These are phyloP conservation scores for Tuber calosporum DNA, from an alignment of 495 filamentous ascomycete genomes.

Conservation along the genomic window DNA sequence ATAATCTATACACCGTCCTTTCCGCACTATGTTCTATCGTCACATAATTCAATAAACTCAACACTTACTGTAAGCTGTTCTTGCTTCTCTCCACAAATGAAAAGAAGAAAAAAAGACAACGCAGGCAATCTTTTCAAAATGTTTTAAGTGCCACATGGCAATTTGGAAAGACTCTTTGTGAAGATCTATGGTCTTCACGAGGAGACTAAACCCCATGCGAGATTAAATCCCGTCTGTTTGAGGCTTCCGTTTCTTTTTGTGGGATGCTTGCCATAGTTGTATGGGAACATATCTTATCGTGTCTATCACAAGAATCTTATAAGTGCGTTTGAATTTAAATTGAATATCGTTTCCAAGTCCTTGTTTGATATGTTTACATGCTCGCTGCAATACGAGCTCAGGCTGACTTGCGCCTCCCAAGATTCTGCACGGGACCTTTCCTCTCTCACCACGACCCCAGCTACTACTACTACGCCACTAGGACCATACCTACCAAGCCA, in stretches of 20 bases:
- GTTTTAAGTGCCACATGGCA: background rate
- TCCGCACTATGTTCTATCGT: background rate
- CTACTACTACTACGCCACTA: background rate
- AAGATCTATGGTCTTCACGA: background rate
- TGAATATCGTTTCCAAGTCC: background rate
- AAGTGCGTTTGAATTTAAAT: background rate
- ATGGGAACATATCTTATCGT: slow-evolving; percentile 11
- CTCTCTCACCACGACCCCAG: background rate
- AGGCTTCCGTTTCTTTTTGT: slow-evolving; percentile 33
- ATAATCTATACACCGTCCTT: background rate
- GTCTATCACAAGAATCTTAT: background rate
- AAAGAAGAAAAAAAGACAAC: background rate
- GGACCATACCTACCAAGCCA: background rate
- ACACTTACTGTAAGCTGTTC: background rate
- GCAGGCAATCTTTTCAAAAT: slow-evolving; percentile 1
- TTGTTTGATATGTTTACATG: background rate
- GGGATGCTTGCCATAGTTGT: slow-evolving; percentile 37
- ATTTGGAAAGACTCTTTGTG: background rate
- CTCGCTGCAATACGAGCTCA: background rate
- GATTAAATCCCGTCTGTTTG: slow-evolving; percentile 37
- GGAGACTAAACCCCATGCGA: slow-evolving; percentile 19
- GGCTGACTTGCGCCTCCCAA: background rate
- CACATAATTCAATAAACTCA: background rate
- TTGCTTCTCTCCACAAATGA: background rate
- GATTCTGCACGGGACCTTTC: background rate